phyloP scores from a whole-genome alignment of 371 early-diverging fungal species.

The Choanephora cucurbitarum region DNA sequence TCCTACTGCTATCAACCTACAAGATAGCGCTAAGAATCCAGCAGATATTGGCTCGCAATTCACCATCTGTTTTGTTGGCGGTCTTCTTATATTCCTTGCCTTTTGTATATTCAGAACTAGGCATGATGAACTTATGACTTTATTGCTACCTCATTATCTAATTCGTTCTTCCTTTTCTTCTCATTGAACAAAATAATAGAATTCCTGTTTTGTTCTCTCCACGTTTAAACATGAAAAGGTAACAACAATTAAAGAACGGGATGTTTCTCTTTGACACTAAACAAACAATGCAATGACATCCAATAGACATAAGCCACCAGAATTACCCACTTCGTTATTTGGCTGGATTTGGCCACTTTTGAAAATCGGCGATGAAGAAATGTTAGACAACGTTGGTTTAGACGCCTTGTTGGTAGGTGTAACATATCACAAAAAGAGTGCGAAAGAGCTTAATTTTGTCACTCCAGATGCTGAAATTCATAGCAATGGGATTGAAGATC shows the following conservation, averaged over 20 bases:
- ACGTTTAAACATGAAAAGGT: slow-evolving; percentile 59
- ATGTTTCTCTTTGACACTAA: slow-evolving; percentile 20
- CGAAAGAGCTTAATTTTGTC: not conserved
- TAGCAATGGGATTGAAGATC: slow-evolving; percentile 48
- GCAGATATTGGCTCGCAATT: slow-evolving; percentile 37
- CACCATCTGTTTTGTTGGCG: slow-evolving; percentile 41
- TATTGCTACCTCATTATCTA: not conserved
- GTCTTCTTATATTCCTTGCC: slow-evolving; percentile 44
- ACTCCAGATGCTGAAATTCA: slow-evolving; percentile 44
- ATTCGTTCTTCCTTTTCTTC: no score
- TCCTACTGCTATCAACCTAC: no score
- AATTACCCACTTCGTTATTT: slow-evolving; percentile 53
- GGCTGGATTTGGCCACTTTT: slow-evolving; percentile 65
- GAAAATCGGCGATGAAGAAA: slow-evolving; percentile 49
- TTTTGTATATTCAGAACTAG: slow-evolving; percentile 60
- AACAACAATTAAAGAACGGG: not conserved
- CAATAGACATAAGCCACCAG: slow-evolving; percentile 56
- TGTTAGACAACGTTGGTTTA: slow-evolving; percentile 62
- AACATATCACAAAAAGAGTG: not conserved
- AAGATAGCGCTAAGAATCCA: slow-evolving; percentile 4
- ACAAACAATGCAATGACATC: slow-evolving; percentile 6
- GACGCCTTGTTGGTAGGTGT: slow-evolving; percentile 63
- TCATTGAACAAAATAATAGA: slow-evolving; percentile 12
- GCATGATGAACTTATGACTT: slow-evolving; percentile 11
- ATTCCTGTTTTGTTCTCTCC: slow-evolving; percentile 60